Evolutionary conservation across 1,139 yeast species (phyloP).

Genomic region (Candida frijolesensis): DNA sequence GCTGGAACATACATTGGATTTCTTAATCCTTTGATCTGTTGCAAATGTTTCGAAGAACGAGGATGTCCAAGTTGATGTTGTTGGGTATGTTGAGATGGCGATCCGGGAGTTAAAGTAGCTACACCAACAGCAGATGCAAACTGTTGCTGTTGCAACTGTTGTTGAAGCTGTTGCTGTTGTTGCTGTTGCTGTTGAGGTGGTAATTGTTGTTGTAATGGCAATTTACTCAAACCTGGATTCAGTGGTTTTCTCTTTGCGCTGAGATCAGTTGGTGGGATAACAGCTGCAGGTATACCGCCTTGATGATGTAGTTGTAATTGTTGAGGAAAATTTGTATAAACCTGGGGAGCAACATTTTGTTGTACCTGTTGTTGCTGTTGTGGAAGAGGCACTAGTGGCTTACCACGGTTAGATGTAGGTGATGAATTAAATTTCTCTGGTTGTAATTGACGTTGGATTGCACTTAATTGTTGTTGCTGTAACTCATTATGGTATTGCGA

Average conservation of each 20-base stretch:
- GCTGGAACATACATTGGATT: slow-evolving; percentile 91
- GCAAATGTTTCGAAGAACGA: slow-evolving; percentile 28
- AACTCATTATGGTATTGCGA: slow-evolving; percentile 16
- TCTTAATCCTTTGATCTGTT: slow-evolving; percentile 71
- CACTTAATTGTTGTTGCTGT: slow-evolving; percentile 12
- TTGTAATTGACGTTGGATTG: slow-evolving; percentile 13
- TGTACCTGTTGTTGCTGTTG: slow-evolving; percentile 8
- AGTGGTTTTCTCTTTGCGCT: slow-evolving; percentile 17
- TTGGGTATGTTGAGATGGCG: slow-evolving; percentile 12
- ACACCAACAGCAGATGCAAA: slow-evolving; percentile 12
- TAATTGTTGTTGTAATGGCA: slow-evolving; percentile 6
- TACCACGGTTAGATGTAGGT: slow-evolving; percentile 4
- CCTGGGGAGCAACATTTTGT: slow-evolving; percentile 3
- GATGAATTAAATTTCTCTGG: slow-evolving; percentile 14
- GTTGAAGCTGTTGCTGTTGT: slow-evolving; percentile 4
- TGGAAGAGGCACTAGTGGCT: slow-evolving; percentile 2
- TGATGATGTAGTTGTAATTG: slow-evolving; percentile 7
- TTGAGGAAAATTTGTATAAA: slow-evolving; percentile 5
- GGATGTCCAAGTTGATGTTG: slow-evolving; percentile 10
- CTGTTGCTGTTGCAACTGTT: background rate
- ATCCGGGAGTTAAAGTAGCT: slow-evolving; percentile 13
- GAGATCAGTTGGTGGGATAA: slow-evolving; percentile 30
- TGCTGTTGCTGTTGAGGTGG: slow-evolving; percentile 6
- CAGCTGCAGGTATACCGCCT: slow-evolving; percentile 25
- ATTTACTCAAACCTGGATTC: slow-evolving; percentile 9